A percentile compares a stretch with the other conserved stretches of the same genome.
Evolutionary conservation across 208 protist species (phyloP).

Genomic region (Crithidia sp.): DNA sequence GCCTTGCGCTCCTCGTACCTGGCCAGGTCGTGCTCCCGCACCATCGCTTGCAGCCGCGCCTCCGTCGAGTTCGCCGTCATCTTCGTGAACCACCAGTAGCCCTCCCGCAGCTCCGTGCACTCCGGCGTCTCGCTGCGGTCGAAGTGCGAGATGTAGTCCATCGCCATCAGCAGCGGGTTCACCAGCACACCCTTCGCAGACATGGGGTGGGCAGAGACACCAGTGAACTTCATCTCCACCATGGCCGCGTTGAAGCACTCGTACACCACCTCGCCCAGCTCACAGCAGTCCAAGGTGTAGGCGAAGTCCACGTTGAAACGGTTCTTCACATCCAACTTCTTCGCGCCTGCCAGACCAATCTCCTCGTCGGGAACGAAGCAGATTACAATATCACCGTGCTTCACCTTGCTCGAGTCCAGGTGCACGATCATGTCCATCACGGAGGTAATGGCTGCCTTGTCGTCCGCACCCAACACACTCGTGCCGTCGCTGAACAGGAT

Average conservation of each 20-base stretch:
- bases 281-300: slow-evolving; percentile 88
- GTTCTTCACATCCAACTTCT: slow-evolving; percentile 70
- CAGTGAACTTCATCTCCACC: slow-evolving; percentile 61
- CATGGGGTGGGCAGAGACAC: slow-evolving; percentile 86
- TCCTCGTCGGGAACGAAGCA: slow-evolving; percentile 90
- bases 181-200: slow-evolving; percentile 88
- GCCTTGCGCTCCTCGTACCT: slow-evolving; percentile 61
- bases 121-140: slow-evolving; percentile 77
- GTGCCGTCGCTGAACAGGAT: slow-evolving; percentile 90
- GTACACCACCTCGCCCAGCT: slow-evolving; percentile 84
- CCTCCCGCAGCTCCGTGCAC: slow-evolving; percentile 76
- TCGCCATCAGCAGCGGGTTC: slow-evolving; percentile 85
- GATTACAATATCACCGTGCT: slow-evolving; percentile 77
- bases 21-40: slow-evolving; percentile 73
- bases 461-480: slow-evolving; percentile 86
- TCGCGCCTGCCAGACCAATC: slow-evolving; percentile 83
- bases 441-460: slow-evolving; percentile 80
- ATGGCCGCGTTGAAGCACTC: slow-evolving; percentile 88
- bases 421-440: slow-evolving; percentile 84
- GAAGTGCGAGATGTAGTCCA: slow-evolving; percentile 77
- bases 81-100: slow-evolving; percentile 83
- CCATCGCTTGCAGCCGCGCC: slow-evolving; percentile 60
- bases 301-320: slow-evolving; percentile 88
- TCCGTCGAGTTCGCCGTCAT: slow-evolving; percentile 58
- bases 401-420: slow-evolving; percentile 47